phyloP scores from a whole-genome alignment of 78 protist genomes.

The Parvularia atlantis region DNA sequence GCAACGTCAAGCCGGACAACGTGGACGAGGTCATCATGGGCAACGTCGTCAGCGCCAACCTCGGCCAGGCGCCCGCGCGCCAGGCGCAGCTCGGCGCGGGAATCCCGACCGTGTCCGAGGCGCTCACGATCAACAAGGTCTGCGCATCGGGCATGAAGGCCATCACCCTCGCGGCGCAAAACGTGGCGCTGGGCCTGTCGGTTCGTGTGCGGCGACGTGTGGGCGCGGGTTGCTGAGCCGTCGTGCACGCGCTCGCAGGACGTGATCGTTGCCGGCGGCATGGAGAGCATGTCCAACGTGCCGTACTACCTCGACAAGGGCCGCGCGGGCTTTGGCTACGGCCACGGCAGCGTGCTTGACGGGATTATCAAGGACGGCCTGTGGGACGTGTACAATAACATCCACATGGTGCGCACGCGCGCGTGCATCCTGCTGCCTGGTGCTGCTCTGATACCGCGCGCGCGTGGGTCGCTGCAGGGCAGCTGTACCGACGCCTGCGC shows the following conservation, averaged over 20 bases:
- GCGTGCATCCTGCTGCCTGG: not conserved
- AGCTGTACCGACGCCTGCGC: constrained; percentile 84
- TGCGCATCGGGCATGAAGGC: constrained; percentile 97
- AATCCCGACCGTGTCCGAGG: constrained; percentile 7
- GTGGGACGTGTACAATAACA: constrained; percentile 71
- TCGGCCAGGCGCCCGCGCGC: constrained; percentile 81
- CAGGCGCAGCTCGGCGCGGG: constrained; percentile 79
- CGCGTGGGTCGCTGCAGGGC: constrained; percentile 31
- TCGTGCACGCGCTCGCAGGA: not conserved
- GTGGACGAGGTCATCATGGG: constrained; percentile 75
- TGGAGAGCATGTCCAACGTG: constrained; percentile 93
- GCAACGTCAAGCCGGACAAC: not conserved
- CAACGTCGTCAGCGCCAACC: constrained; percentile 65
- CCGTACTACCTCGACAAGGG: constrained; percentile 71
- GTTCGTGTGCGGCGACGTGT: not conserved
- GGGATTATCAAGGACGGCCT: constrained; percentile 85
- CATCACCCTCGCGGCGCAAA: constrained; percentile 78
- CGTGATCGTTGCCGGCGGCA: constrained; percentile 85
- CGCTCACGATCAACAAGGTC: constrained; percentile 76
- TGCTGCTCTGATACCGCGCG: not conserved
- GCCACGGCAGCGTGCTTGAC: constrained; percentile 54
- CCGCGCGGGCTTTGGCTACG: constrained; percentile 64
- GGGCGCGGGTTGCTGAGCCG: not conserved
- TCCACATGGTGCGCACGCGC: constrained; percentile 57
- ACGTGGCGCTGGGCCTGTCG: constrained; percentile 62